Evolutionary conservation across 2,329 filamentous ascomycete genomes (phyloP), one percentile per base, ranked within the genome.

Genomic region (Venturia nashicola): DNA sequence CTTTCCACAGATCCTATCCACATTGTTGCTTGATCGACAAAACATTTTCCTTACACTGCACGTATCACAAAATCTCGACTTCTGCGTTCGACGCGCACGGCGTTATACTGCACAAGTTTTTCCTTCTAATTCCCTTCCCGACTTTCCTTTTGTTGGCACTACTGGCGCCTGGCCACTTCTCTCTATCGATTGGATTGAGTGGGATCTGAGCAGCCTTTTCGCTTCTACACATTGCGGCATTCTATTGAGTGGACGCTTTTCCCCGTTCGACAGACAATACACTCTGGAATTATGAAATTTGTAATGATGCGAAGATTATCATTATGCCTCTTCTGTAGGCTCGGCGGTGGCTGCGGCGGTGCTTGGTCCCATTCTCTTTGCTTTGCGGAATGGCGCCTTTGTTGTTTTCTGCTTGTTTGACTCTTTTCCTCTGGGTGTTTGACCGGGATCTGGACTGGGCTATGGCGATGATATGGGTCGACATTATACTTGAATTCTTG

Each of bases 261-360:
- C 43, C n/a, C 14, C 18, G 36, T 14, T 60, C 7, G 34, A 4
- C 32, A 42, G 55, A 20, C 32, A 39, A 39, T 39, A n/a, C 20
- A 39, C 32, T 39, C 8, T 59, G 18, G 32, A 42, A 59, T 60
- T 60, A 60, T 32, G 51, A 57, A 57, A 57, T 60, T 60, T 60
- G 36, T 60, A 60, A 60, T 60, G 59, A 60, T 60, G 36, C 59
- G 42, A 60, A 60, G 59, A 60, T 32, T 44, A 60, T 60, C 39
- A 60, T 43, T 36, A 59, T 39, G 55, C 46, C 46, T 27, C 46
- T 27, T 27, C 46, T 51, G 20, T 20, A 14, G 46, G 46, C 46
- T 51, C 46, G 46, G 46, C 20, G 48, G 48, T 55, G 48, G 23
- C 23, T 55, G 27, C 23, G 51, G 51, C 51, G 51, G 51, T 27